Evolutionary conservation across 176 grass and related monocot species (phyloP), one percentile per base, ranked within the genome.

Genomic region (Poa pratensis): DNA sequence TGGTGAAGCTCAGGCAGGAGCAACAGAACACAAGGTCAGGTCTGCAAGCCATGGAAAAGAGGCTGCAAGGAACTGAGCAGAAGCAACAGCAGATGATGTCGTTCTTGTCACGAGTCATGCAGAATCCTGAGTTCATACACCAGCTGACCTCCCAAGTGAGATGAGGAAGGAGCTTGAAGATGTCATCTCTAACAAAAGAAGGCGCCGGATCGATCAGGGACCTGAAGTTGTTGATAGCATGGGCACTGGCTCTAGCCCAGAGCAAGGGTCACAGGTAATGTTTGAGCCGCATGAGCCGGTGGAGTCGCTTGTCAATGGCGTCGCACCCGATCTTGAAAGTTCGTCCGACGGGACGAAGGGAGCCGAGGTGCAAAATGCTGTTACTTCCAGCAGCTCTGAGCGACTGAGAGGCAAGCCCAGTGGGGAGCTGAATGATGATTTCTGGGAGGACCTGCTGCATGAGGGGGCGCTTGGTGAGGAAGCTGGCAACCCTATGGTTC

Each of bases 1-100:
- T 98, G 39, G 91, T 98, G 63, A 98, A 98, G 79, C 81, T 98
- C 60, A 91, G 96, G 73, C 96, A 98, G 85, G 93, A 92, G 81
- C 96, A 98, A 73, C 96, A 98, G 80, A 92, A 90, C 32, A 95
- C 96, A 6, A 93, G 65, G 53, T 87, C 85, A n/a, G 73, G 54
- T 82, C 83, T 98, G 42, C 92, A 89, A 84, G 86, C 78, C 20
- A 95, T 98, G 93, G 91, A 98, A 83, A 84, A 95, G 52, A 94
- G 75, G 88, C 76, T 98, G 39, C 89, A 94, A 55, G 89, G 86
- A 62, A 98, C 91, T 0, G 96, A 98, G 79, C 96, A 94, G 87
- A 98, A 77, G 78, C 96, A 98, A 65, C 87, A 95, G 46, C 91
- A 92, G 62, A 98, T 94, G 87, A 95, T 98, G 96, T 64, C 89